Evolutionary conservation across 1,139 yeast species (phyloP), one percentile per base, ranked within the genome.

Genomic region (Pichia sp.): DNA sequence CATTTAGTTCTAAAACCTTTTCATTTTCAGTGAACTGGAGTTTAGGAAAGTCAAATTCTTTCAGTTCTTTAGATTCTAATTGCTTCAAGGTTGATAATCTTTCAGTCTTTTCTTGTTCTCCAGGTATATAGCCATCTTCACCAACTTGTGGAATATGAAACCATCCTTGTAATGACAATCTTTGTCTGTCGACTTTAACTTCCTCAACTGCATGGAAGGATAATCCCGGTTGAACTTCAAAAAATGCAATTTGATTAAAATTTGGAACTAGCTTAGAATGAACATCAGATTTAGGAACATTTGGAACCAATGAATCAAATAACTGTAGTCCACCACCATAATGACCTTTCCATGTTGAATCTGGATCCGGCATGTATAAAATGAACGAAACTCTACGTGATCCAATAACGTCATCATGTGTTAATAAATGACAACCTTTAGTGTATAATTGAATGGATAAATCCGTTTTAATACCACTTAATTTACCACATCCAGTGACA

Each of bases 131-230:
- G 0, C 97, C 97, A 36, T 78, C 81, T 66, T 94, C 98, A 13
- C 96, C 97, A 11, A 70, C 72, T 63, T 92, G 98, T 3, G 98
- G 98, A 44, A 90, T 87, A 64, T 94, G 99, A 64, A 92, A 94
- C 99, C 99, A 94, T 0, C 99, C 99, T 62, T 92, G 96, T 53
- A 94, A 87, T 1, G 96, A 85, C 42, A 92, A 70, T 59, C 99
- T 74, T 55, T 89, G 95, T 61, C 82, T 86, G 59, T 89, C 95
- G 2, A 82, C 95, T 54, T 84, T 77, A 2, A 94, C 98, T 64
- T 94, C 98, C 67, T 94, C 98, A 11, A 94, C 99, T 58, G 94
- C 98, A 64, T 94, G 99, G 72, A 92, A 94, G 3, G 96, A 85
- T 44, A 84, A 76, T 0, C 98, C 99, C 1, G 98, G 98, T 62